phyloP scores from a whole-genome alignment of 1,139 yeast genomes.

The Pichia sp. region DNA sequence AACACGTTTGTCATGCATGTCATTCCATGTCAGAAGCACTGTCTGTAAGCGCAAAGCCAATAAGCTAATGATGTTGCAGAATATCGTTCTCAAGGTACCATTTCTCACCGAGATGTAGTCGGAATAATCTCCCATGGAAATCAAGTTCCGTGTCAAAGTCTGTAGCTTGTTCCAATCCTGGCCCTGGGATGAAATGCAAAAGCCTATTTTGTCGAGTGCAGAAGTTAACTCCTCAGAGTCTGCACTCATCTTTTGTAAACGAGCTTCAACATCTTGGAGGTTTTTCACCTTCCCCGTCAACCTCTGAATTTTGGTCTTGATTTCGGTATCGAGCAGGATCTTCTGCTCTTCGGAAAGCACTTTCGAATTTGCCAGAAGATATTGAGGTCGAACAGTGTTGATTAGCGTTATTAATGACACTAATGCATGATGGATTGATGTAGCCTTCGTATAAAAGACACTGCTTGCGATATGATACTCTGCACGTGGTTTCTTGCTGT shows the following conservation, averaged over 20 bases:
- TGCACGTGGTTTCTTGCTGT: not conserved
- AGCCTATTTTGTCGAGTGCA: slow-evolving; percentile 8
- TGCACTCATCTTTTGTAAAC: not conserved
- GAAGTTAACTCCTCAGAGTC: slow-evolving; percentile 11
- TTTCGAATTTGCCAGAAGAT: slow-evolving; percentile 28
- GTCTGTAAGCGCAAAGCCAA: slow-evolving; percentile 26
- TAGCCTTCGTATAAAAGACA: slow-evolving; percentile 8
- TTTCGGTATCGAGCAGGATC: slow-evolving; percentile 25
- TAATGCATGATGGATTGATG: slow-evolving; percentile 6
- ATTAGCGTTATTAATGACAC: slow-evolving; percentile 21
- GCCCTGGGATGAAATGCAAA: not conserved
- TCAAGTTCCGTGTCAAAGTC: slow-evolving; percentile 24
- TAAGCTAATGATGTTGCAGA: slow-evolving; percentile 26
- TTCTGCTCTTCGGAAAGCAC: slow-evolving; percentile 25
- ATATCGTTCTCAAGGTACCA: slow-evolving; percentile 23
- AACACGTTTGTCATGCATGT: slow-evolving; percentile 27
- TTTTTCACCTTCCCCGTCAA: slow-evolving; percentile 22
- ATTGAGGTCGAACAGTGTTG: slow-evolving; percentile 26
- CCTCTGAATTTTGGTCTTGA: slow-evolving; percentile 23
- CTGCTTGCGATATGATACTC: not conserved
- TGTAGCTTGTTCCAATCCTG: slow-evolving; percentile 11
- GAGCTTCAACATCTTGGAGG: slow-evolving; percentile 15
- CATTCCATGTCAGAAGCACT: slow-evolving; percentile 25
- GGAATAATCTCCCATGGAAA: slow-evolving; percentile 31
- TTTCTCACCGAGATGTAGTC: slow-evolving; percentile 20